Conservation (phyloP, 2,329 filamentous ascomycete species). For the Berkeleyomyces rouxiae region DNA sequence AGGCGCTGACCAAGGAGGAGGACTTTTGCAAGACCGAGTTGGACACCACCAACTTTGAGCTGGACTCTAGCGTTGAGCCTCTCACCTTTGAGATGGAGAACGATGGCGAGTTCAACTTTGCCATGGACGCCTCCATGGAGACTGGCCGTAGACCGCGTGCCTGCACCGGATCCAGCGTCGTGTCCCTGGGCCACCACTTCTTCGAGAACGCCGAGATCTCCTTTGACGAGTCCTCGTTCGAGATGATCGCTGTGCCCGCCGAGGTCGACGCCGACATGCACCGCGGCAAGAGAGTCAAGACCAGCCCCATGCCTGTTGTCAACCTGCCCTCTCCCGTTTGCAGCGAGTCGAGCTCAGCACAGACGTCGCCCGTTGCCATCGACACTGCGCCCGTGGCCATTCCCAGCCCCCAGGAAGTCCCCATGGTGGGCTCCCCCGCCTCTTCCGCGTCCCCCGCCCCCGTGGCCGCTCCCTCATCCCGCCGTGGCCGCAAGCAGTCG, state of each 20-base stretch:
- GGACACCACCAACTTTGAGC: conserved; percentile 21
- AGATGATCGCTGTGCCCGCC: background rate
- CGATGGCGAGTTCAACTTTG: conserved; percentile 33
- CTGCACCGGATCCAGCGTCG: conserved; percentile 48
- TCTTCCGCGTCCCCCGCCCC: conserved; percentile 24
- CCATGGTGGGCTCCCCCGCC: conserved; percentile 22
- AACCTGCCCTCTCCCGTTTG: background rate
- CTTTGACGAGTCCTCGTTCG: conserved; percentile 51
- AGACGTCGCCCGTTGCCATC: background rate
- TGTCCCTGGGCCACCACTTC: conserved; percentile 57
- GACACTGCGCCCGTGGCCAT: background rate
- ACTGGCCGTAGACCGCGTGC: conserved; percentile 50
- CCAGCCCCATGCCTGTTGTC: conserved; percentile 18
- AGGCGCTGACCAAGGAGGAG: conserved; percentile 43
- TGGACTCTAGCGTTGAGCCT: conserved; percentile 20
- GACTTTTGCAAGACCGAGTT: conserved; percentile 26
- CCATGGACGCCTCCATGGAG: conserved; percentile 35
- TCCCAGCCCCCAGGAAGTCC: conserved; percentile 17
- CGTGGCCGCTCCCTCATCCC: conserved; percentile 50
- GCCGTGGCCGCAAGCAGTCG: conserved; percentile 95
- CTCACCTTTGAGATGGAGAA: background rate
- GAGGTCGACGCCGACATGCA: conserved; percentile 21
- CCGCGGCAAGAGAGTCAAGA: conserved; percentile 41
- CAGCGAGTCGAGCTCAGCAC: conserved; percentile 15
- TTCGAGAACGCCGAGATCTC: conserved; percentile 66